Percentiles rank a stretch among this genome's conserved stretches.
Evolutionary conservation across 1,139 yeast species (phyloP).

Genomic region (Scheffersomyces cryptocercus): DNA sequence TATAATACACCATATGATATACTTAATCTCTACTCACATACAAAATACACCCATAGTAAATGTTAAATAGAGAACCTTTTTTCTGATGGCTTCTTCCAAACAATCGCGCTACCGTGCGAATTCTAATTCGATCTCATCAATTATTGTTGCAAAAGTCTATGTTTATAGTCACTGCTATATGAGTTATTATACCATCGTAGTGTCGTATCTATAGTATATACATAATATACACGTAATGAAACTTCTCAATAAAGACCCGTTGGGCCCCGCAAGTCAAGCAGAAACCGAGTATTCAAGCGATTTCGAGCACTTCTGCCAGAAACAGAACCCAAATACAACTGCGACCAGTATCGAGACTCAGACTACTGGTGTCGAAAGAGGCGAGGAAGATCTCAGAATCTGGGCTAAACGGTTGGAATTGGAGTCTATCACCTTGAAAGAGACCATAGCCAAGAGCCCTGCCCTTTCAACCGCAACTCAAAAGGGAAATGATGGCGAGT

Average conservation of each 20-base stretch:
- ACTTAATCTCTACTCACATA: too few species aligned
- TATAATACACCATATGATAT: too few species aligned
- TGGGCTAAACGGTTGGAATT: slow-evolving; percentile 38
- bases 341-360: slow-evolving; percentile 1
- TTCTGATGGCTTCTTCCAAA: too few species aligned
- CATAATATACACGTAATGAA: not conserved
- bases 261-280: not conserved
- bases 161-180: not conserved
- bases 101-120: too few species aligned
- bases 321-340: slow-evolving; percentile 3
- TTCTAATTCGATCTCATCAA: not conserved
- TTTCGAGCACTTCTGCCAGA: slow-evolving; percentile 7
- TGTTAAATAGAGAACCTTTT: too few species aligned
- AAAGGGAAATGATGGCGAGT: too few species aligned
- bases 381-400: slow-evolving; percentile 12
- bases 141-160: slow-evolving; percentile 7
- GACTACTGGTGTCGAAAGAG: not conserved
- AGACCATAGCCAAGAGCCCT: slow-evolving; percentile 1
- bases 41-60: too few species aligned
- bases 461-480: too few species aligned
- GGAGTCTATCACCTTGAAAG: slow-evolving; percentile 31
- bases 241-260: not conserved
- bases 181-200: too few species aligned
- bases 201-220: not conserved
- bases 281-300: slow-evolving; percentile 25